phyloP scores from a whole-genome alignment of 345 rosid genomes.

The Camelina hispida region DNA sequence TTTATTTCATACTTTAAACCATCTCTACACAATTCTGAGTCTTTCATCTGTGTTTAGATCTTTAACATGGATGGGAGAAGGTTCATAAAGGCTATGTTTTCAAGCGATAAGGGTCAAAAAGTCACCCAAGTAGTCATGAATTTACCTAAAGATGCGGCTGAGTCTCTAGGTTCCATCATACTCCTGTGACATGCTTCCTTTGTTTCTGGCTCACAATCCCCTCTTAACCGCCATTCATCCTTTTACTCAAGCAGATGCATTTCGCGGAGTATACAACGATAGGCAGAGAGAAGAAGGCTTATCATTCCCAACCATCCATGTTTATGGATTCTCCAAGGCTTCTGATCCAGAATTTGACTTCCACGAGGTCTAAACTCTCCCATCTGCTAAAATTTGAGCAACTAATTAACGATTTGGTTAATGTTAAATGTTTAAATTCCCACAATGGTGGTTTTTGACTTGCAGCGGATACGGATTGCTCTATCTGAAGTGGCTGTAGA shows the following conservation, averaged over 20 bases:
- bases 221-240: not conserved
- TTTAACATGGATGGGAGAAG: conserved; percentile 93
- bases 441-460: not conserved
- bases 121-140: conserved; percentile 86
- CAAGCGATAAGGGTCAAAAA: conserved; percentile 67
- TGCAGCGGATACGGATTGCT: conserved; percentile 82
- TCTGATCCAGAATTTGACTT: conserved; percentile 91
- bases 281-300: conserved; percentile 49
- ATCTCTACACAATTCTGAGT: conserved; percentile 11
- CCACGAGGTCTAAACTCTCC: conserved; percentile 61
- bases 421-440: not conserved
- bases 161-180: conserved; percentile 61
- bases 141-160: conserved; percentile 84
- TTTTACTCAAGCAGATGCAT: conserved; percentile 60
- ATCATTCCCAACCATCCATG: conserved; percentile 72
- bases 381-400: not conserved
- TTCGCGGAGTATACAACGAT: conserved; percentile 66
- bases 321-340: conserved; percentile 94
- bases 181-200: not conserved
- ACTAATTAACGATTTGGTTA: not conserved
- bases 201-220: not conserved
- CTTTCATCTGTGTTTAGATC: conserved; percentile 50
- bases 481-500: conserved; percentile 73
- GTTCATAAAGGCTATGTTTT: conserved; percentile 77
- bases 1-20: not conserved